These are phyloP conservation scores for Mortierella alpina DNA, from an alignment of 192 early-diverging fungal species.

Conservation along the genomic window DNA sequence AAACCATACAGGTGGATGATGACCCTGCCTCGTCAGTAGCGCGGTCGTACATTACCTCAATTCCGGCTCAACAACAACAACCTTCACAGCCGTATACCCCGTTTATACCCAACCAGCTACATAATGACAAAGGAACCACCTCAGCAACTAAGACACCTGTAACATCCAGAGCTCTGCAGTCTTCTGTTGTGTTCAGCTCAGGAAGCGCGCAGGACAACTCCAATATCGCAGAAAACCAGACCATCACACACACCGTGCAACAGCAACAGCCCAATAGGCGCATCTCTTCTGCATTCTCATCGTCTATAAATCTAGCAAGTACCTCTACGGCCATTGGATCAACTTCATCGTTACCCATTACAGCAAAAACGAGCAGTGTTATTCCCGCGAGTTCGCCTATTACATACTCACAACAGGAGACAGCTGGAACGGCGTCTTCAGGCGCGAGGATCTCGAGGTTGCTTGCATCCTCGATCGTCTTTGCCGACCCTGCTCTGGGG, in stretches of 20 bases:
- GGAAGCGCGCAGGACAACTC: not conserved
- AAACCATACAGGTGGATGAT: constrained; percentile 34
- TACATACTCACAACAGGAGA: not conserved
- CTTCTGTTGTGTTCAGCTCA: constrained; percentile 20
- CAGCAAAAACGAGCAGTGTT: not conserved
- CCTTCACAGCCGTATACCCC: not conserved
- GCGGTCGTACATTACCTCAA: not conserved
- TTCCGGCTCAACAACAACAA: constrained; percentile 1
- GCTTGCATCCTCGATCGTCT: constrained; percentile 34
- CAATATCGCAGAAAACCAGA: not conserved
- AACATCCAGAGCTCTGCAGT: constrained; percentile 23
- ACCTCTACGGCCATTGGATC: not conserved
- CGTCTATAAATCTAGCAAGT: constrained; percentile 28
- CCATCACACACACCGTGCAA: not conserved
- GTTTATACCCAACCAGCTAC: not conserved
- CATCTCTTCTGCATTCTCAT: constrained; percentile 36
- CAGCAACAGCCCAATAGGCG: constrained; percentile 4
- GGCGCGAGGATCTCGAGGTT: constrained; percentile 32
- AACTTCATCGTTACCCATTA: not conserved
- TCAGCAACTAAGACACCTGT: not conserved
- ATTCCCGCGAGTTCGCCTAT: not conserved
- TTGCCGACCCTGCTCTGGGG: constrained; percentile 24
- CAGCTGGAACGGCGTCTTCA: not conserved
- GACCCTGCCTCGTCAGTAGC: not conserved
- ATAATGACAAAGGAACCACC: not conserved